phyloP scores from a whole-genome alignment of 345 rosid species.

The Brassica nigra region DNA sequence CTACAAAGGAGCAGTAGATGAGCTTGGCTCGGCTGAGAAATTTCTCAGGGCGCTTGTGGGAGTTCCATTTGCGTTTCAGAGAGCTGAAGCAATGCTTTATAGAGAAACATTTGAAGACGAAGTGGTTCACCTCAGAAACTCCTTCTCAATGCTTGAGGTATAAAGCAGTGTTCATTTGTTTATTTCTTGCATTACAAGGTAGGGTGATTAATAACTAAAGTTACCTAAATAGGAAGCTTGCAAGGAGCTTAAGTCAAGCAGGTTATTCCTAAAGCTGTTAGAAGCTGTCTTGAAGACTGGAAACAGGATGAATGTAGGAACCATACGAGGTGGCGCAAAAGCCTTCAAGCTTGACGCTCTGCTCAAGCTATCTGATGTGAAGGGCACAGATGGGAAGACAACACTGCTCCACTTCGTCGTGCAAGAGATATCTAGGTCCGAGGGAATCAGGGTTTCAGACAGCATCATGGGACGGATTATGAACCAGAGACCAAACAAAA shows the following conservation, averaged over 20 bases:
- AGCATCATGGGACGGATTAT: constrained; percentile 89
- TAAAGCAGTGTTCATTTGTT: not conserved
- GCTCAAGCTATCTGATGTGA: constrained; percentile 90
- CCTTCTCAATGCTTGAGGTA: constrained; percentile 77
- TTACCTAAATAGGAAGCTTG: constrained; percentile 73
- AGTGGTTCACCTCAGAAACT: constrained; percentile 79
- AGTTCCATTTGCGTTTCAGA: constrained; percentile 68
- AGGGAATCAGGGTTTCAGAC: constrained; percentile 81
- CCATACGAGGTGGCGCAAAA: constrained; percentile 89
- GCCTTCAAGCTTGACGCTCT: constrained; percentile 95
- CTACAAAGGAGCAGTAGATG: constrained; percentile 73
- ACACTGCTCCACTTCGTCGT: constrained; percentile 92
- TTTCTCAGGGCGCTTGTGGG: constrained; percentile 60
- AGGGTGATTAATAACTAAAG: constrained; percentile 17
- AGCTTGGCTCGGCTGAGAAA: constrained; percentile 83
- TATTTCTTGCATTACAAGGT: constrained; percentile 24
- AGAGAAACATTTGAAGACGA: constrained; percentile 91
- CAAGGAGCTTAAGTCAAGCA: constrained; percentile 91
- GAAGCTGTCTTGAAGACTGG: constrained; percentile 97
- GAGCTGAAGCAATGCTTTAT: constrained; percentile 91
- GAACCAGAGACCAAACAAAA: constrained; percentile 57
- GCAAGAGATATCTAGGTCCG: constrained; percentile 84
- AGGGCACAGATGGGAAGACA: constrained; percentile 90
- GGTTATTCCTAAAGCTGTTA: constrained; percentile 81
- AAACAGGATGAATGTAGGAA: constrained; percentile 96